Evolutionary conservation across 306 rosid species (phyloP).

Genomic region (Cercis canadensis): DNA sequence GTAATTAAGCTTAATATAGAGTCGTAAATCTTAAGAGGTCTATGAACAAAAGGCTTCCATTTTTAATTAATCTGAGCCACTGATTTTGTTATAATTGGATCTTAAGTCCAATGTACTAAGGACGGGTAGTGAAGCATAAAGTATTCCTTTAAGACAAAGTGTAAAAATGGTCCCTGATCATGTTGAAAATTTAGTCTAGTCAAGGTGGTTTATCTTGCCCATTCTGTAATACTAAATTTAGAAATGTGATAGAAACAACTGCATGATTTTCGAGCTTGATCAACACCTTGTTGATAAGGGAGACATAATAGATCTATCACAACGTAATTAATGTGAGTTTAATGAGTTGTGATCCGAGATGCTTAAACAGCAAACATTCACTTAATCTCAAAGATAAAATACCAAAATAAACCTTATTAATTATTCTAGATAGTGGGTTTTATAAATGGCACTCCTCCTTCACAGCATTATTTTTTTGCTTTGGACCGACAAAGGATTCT

Average conservation of each 20-base stretch:
- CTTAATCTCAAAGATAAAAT: slow-evolving; percentile 28
- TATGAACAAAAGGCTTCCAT: slow-evolving; percentile 15
- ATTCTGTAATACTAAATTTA: slow-evolving; percentile 46
- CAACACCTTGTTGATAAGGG: slow-evolving; percentile 40
- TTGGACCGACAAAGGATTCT: slow-evolving; percentile 73
- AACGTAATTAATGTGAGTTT: slow-evolving; percentile 29
- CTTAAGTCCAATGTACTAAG: slow-evolving; percentile 36
- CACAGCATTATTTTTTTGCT: slow-evolving; percentile 32
- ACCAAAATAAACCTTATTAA: not conserved
- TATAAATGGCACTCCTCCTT: slow-evolving; percentile 11
- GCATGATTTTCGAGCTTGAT: slow-evolving; percentile 43
- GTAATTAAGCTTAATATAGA: slow-evolving; percentile 10
- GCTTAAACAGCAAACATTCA: slow-evolving; percentile 38
- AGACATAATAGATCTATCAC: slow-evolving; percentile 9
- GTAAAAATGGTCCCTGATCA: slow-evolving; percentile 46
- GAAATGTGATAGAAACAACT: slow-evolving; percentile 59
- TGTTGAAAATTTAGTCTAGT: slow-evolving; percentile 63
- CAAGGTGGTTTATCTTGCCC: slow-evolving; percentile 66
- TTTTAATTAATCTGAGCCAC: slow-evolving; percentile 31
- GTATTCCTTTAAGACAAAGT: slow-evolving; percentile 23
- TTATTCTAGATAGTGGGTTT: slow-evolving; percentile 25
- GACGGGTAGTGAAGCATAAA: slow-evolving; percentile 37
- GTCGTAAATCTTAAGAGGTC: slow-evolving; percentile 29
- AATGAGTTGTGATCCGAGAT: slow-evolving; percentile 48
- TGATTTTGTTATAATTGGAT: slow-evolving; percentile 18